These are phyloP conservation scores for Biscutella auriculata DNA, from an alignment of 441 rosid species.

Conservation along the genomic window DNA sequence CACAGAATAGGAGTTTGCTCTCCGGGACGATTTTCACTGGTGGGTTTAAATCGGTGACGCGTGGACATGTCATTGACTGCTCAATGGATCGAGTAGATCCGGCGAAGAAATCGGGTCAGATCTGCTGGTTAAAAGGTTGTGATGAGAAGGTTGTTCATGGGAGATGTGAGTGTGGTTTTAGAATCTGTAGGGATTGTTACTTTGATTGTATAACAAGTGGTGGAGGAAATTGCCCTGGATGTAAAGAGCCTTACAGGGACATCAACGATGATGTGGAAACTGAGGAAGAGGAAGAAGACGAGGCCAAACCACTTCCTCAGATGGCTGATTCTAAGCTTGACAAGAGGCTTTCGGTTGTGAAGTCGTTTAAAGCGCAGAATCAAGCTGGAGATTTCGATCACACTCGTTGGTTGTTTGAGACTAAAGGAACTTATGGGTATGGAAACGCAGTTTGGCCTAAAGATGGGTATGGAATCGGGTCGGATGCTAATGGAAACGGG, in stretches of 20 bases:
- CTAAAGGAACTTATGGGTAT: conserved; percentile 64
- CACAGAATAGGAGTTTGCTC: conserved; percentile 34
- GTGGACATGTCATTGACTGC: conserved; percentile 58
- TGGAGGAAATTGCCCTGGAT: conserved; percentile 64
- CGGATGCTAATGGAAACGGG: too few species aligned
- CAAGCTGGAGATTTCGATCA: conserved; percentile 89
- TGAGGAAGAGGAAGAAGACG: conserved; percentile 33
- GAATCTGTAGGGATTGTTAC: conserved; percentile 62
- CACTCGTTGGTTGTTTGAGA: conserved; percentile 76
- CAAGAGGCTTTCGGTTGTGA: conserved; percentile 67
- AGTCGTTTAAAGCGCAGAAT: conserved; percentile 54
- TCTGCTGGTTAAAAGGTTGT: conserved; percentile 69
- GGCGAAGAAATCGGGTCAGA: conserved; percentile 29
- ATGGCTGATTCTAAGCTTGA: conserved; percentile 44
- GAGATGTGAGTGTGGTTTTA: conserved; percentile 65
- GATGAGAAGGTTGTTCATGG: conserved; percentile 52
- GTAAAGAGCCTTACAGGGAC: conserved; percentile 62
- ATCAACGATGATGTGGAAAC: conserved; percentile 34
- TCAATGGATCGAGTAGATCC: conserved; percentile 30
- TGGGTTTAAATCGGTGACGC: conserved; percentile 63
- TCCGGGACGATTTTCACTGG: conserved; percentile 67
- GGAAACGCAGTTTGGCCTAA: conserved; percentile 85
- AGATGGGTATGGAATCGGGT: too few species aligned
- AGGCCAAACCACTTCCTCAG: conserved; percentile 54
- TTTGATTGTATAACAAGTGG: conserved; percentile 46